Conservation (phyloP, 2,329 filamentous ascomycete genomes). For the Graphiopsis chlorocephala region DNA sequence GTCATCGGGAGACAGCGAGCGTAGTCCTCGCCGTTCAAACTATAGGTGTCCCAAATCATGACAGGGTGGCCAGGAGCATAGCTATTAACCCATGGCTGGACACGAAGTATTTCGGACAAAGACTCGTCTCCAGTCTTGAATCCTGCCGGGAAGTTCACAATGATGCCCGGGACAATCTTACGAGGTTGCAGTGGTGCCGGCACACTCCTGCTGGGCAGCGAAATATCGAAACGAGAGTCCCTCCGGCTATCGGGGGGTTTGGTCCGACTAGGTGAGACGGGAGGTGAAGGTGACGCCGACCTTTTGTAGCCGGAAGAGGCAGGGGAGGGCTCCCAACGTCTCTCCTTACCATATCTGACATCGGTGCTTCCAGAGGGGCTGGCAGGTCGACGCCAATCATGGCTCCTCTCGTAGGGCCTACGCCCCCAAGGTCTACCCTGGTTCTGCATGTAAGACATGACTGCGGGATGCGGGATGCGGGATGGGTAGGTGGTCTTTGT, state of each 20-base stretch:
- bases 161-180: neutral
- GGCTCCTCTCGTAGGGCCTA: neutral
- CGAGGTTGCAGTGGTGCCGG: neutral
- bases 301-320: neutral
- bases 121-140: neutral
- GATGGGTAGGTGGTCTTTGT: neutral
- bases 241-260: neutral
- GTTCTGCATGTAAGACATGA: neutral
- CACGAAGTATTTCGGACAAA: neutral
- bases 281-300: neutral
- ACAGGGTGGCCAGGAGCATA: neutral
- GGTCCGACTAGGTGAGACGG: neutral
- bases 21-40: neutral
- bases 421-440: neutral
- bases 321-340: neutral
- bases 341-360: neutral
- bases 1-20: constrained; percentile 14
- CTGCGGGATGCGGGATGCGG: neutral
- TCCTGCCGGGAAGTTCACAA: neutral
- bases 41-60: neutral
- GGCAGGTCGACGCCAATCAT: neutral
- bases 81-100: neutral
- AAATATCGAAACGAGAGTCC: neutral
- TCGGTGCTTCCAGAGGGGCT: neutral
- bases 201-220: neutral